phyloP scores from a whole-genome alignment of 441 rosid genomes.

The Breynia disticha region DNA sequence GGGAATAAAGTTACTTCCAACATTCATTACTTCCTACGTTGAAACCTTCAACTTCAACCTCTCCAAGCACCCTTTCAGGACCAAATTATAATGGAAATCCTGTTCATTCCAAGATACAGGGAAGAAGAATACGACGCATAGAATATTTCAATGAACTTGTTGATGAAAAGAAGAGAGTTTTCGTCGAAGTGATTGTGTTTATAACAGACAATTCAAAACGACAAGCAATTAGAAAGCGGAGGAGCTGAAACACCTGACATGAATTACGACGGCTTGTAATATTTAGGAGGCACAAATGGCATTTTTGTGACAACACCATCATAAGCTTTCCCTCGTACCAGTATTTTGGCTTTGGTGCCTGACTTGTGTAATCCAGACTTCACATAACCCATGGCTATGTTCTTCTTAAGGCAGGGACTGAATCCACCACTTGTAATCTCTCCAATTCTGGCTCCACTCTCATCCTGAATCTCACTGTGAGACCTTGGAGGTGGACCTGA shows the following conservation, averaged over 20 bases:
- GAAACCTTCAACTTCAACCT: too few species aligned
- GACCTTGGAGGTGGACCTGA: conserved; percentile 87
- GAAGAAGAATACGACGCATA: too few species aligned
- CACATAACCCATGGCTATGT: conserved; percentile 93
- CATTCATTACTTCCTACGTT: too few species aligned
- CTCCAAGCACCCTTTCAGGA: too few species aligned
- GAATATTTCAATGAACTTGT: too few species aligned
- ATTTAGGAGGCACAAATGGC: conserved; percentile 91
- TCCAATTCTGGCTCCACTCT: conserved; percentile 60
- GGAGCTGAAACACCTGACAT: conserved; percentile 9
- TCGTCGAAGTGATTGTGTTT: conserved; percentile 2
- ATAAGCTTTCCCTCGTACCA: conserved; percentile 74
- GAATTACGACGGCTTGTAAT: conserved; percentile 58
- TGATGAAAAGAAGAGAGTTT: not conserved
- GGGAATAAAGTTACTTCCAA: too few species aligned
- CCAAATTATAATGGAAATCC: too few species aligned
- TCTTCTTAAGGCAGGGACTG: conserved; percentile 93
- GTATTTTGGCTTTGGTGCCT: conserved; percentile 68
- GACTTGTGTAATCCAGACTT: conserved; percentile 81
- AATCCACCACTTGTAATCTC: conserved; percentile 97
- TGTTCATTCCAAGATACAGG: too few species aligned
- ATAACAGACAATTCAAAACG: conserved; percentile 9
- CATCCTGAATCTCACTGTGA: conserved; percentile 84
- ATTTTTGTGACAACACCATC: conserved; percentile 81
- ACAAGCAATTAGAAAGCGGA: conserved; percentile 11